phyloP scores from a whole-genome alignment of 78 protist genomes.

The Dictyostelium discoideum region dicty_2.7 NC_007089.4:265001-265500 shows the following conservation, averaged over 20 bases:
- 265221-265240: neutral
- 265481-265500: neutral
- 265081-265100: neutral
- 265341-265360: conserved; percentile 1
- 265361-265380: neutral
- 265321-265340: neutral
- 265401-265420: too few relatives aligned
- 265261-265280: neutral
- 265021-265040: neutral
- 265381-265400: neutral
- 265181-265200: neutral
- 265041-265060: neutral
- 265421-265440: too few relatives aligned
- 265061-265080: conserved; percentile 12
- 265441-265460: too few relatives aligned
- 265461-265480: neutral
- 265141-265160: conserved; percentile 19
- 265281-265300: neutral
- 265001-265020: neutral
- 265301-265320: conserved; percentile 3
- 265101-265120: conserved; percentile 1
- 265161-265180: neutral
- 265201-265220: neutral
- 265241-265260: neutral
- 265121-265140: neutral